Base-by-base conservation (phyloP, 495 filamentous ascomycete species). In the Neurospora sp. region DNA sequence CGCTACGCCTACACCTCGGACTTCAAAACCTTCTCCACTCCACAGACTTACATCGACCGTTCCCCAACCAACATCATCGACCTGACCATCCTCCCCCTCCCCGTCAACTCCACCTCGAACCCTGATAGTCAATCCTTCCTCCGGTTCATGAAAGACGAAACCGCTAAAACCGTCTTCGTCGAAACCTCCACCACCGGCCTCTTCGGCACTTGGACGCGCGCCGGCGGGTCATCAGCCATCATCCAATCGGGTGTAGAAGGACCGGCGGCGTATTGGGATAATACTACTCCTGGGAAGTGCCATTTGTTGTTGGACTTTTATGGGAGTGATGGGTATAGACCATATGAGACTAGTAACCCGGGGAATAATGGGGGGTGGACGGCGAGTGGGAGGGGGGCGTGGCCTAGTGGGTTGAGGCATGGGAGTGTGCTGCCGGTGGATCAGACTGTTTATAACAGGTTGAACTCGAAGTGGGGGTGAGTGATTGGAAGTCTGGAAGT, bases 81-180 rank as follows among this genome's bases (percentile, higher is more conserved):
- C 74, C 78, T 85, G 0, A 80, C 79, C 72, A 78, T 84, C 74
- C 76, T 85, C 9, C 80, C 83, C 0, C 74, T 84, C 40, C 75
- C 79, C 61, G 72, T 76, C 5, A 53, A 27, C 20, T 12, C 44
- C 1, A 3, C 41, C n/a, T 12, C 20, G 0, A 35, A 35, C 35
- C 27, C 27, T 31, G 3, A 31, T 31, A 6, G 31, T 0, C 73
- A 79, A 45, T 79, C 74, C 69, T 87, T 84, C 65, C 74, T 85
- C 31, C 80, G 85, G 16, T 88, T 87, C 74, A 84, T 87, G 81
- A 88, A 87, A 71, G 84, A 88, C 78, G 86, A 88, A 72, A 79
- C 84, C 2, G 78, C 77, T 8, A 87, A 85, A 71, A 85, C 81
- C 4, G 86, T 87, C 38, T 88, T 86, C 74, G 78, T 80, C 61